Evolutionary conservation across 1,139 yeast genomes (phyloP).

Genomic region (Kazachstania sp.): DNA sequence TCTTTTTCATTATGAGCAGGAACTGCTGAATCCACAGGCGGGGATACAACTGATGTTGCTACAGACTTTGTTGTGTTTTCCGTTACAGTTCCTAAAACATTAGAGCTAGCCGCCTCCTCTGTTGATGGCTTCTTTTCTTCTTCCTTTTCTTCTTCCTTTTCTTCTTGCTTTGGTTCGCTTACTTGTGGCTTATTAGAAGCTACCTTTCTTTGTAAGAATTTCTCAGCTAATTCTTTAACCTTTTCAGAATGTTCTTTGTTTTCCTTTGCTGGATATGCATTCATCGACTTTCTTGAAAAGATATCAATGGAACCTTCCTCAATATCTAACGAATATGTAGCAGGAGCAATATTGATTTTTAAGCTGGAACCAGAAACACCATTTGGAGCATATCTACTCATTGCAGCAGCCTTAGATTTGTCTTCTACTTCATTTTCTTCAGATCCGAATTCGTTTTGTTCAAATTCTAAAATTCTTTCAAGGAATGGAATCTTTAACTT

Average conservation of each 20-base stretch:
- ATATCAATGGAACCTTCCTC: constrained; percentile 79
- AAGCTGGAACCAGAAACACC: constrained; percentile 66
- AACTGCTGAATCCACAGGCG: neutral
- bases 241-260: constrained; percentile 27
- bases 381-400: constrained; percentile 36
- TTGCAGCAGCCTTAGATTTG: constrained; percentile 4
- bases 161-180: neutral
- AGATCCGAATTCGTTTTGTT: constrained; percentile 32
- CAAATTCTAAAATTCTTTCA: constrained; percentile 49
- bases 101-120: neutral
- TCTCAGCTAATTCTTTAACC: constrained; percentile 15
- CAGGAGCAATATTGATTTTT: constrained; percentile 71
- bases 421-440: constrained; percentile 11
- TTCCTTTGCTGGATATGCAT: constrained; percentile 23
- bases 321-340: constrained; percentile 72
- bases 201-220: constrained; percentile 15
- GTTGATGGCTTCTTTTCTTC: neutral
- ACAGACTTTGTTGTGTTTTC: neutral
- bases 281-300: constrained; percentile 48
- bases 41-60: neutral
- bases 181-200: constrained; percentile 17
- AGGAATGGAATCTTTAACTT: constrained; percentile 66
- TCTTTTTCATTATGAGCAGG: neutral
- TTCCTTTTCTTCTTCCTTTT: too few species aligned
- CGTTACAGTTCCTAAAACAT: neutral